Base-by-base conservation (phyloP, 345 rosid genomes). In the Leavenworthia alabamica region DNA sequence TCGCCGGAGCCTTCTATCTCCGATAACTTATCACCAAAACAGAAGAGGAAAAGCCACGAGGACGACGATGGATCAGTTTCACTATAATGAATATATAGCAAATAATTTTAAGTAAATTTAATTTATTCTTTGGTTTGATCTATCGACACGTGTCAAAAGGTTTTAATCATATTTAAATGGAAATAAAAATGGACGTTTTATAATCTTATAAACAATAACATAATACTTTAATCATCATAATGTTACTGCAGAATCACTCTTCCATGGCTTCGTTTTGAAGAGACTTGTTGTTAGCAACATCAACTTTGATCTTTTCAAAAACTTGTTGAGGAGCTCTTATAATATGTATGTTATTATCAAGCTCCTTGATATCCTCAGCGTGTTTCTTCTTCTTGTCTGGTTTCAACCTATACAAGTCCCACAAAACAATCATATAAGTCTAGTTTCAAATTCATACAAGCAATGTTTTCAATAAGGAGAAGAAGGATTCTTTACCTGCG, bases 211-310 rank as follows among this genome's bases (percentile, higher is more conserved):
- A n/a, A n/a, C n/a, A n/a, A n/a, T n/a, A n/a, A n/a, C n/a, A n/a
- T n/a, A n/a, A n/a, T n/a, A n/a, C n/a, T n/a, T n/a, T n/a, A n/a
- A n/a, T n/a, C n/a, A n/a, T n/a, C 22, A 28, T 16, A 56, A 2
- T 19, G 52, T 12, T 41, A 23, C 16, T 10, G 64, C 32, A 57
- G 3, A 27, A 45, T 86, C 79, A 90, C 76, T 87, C 95, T 74
- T 87, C 93, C 93, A 83, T 85, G 47, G 81, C 77, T 12, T 73
- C 85, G 68, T 77, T 82, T 68, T 83, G 79, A 55, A 71, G 73
- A 20, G 79, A 24, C 66, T 73, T 77, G 11, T 32, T 40, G 8
- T 72, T 76, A 7, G 76, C 58, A 17, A 81, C 86, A 52, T 36
- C 54, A 75, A 86, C 86, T 74, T 78, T 82, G 80, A 73, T 55